Percentiles rank a stretch among this genome's conserved stretches.
phyloP scores from a whole-genome alignment of 2,329 filamentous ascomycete genomes.

The Hawksworthiomyces lignivorus region DNA sequence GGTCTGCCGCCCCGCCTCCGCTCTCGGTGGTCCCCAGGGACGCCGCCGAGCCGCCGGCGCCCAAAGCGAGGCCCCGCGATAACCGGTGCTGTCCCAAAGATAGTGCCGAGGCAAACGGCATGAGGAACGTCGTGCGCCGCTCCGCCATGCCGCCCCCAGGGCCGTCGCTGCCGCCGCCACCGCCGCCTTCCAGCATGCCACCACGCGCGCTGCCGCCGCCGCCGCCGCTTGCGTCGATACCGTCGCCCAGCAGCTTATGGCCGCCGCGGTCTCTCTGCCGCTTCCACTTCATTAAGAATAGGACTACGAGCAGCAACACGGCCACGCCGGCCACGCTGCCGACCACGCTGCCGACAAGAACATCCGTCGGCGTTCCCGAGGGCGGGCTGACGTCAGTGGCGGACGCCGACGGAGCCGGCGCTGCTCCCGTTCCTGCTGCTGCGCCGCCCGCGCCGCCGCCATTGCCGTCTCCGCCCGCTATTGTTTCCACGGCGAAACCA shows the following conservation, averaged over 20 bases:
- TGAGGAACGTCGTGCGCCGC: slow-evolving; percentile 35
- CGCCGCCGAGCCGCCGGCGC: not conserved
- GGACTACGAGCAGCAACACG: slow-evolving; percentile 44
- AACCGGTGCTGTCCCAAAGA: slow-evolving; percentile 33
- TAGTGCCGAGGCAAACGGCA: slow-evolving; percentile 42
- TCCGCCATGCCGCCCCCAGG: slow-evolving; percentile 34
- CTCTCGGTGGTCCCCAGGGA: slow-evolving; percentile 22
- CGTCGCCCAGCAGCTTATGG: slow-evolving; percentile 35
- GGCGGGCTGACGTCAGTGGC: slow-evolving; percentile 15
- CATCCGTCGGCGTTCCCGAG: slow-evolving; percentile 21
- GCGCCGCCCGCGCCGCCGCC: slow-evolving; percentile 17
- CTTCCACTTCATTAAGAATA: slow-evolving; percentile 49
- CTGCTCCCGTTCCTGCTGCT: slow-evolving; percentile 19
- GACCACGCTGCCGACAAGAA: slow-evolving; percentile 48
- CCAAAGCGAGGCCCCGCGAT: slow-evolving; percentile 18
- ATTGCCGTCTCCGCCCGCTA: slow-evolving; percentile 7
- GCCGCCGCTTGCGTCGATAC: slow-evolving; percentile 17
- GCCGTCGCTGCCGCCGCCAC: slow-evolving; percentile 14
- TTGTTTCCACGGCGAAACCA: not conserved
- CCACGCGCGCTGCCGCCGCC: slow-evolving; percentile 16
- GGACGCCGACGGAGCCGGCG: slow-evolving; percentile 16
- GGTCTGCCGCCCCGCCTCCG: slow-evolving; percentile 28
- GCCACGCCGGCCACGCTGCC: slow-evolving; percentile 52
- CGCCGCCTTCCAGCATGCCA: slow-evolving; percentile 18
- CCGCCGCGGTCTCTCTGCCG: slow-evolving; percentile 29